These are phyloP conservation scores for Neonectria ditissima DNA, from an alignment of 2,329 filamentous ascomycete species.

Conservation along the genomic window DNA sequence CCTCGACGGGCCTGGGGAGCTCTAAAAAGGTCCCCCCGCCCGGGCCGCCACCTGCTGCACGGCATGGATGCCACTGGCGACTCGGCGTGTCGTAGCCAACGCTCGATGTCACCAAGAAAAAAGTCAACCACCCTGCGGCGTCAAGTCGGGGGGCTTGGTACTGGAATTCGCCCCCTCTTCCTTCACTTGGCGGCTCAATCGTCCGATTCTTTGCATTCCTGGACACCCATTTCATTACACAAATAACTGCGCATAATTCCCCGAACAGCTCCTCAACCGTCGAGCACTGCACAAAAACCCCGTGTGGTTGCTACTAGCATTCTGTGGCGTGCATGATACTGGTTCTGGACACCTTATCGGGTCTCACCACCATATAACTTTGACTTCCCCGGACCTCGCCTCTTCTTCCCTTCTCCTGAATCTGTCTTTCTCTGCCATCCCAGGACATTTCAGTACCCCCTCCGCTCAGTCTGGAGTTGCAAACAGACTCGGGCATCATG, in stretches of 20 bases:
- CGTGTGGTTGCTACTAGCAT: slow-evolving; percentile 2
- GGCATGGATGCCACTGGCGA: too few species aligned
- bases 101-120: slow-evolving; percentile 34
- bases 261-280: slow-evolving; percentile 18
- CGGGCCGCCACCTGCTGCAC: slow-evolving; percentile 11
- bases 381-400: neutral
- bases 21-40: slow-evolving; percentile 11
- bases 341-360: slow-evolving; percentile 21
- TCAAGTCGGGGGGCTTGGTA: slow-evolving; percentile 27
- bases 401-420: neutral
- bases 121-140: slow-evolving; percentile 35
- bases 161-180: slow-evolving; percentile 29
- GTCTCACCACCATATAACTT: slow-evolving; percentile 29
- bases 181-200: slow-evolving; percentile 28
- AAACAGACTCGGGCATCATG: slow-evolving; percentile 48
- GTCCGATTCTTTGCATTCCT: slow-evolving; percentile 39
- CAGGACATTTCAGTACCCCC: slow-evolving; percentile 8
- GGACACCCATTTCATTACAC: slow-evolving; percentile 22
- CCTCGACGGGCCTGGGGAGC: neutral
- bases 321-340: slow-evolving; percentile 23
- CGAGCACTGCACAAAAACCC: slow-evolving; percentile 19
- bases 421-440: slow-evolving; percentile 3
- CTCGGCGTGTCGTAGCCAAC: slow-evolving; percentile 31
- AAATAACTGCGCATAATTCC: slow-evolving; percentile 25
- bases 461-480: slow-evolving; percentile 28